Percentiles rank a stretch among this genome's conserved stretches.
These are phyloP conservation scores for Gossypium mustelinum DNA, from an alignment of 345 rosid genomes.

Conservation along the genomic window DNA sequence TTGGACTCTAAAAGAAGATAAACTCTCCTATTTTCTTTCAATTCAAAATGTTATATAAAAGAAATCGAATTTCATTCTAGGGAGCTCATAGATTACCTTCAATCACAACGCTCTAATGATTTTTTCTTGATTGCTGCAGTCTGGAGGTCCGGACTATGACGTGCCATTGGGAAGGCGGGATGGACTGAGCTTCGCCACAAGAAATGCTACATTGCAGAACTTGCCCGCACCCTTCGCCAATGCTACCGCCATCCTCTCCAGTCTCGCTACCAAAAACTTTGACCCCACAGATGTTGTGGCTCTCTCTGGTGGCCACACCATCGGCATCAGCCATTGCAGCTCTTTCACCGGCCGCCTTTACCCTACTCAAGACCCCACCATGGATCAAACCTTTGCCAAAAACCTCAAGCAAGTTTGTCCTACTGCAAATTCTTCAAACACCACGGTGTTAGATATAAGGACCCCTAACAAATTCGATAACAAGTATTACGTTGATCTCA, in stretches of 20 bases:
- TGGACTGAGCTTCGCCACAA: slow-evolving; percentile 47
- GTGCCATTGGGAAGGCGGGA: slow-evolving; percentile 78
- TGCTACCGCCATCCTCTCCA: slow-evolving; percentile 35
- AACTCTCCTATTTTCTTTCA: no score
- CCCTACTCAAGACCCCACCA: slow-evolving; percentile 68
- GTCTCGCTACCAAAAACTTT: slow-evolving; percentile 42
- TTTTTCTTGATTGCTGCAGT: slow-evolving; percentile 29
- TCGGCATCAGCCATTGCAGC: slow-evolving; percentile 60
- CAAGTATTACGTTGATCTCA: slow-evolving; percentile 69
- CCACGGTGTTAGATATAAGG: slow-evolving; percentile 53
- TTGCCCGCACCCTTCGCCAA: slow-evolving; percentile 50
- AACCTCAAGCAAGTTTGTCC: slow-evolving; percentile 57
- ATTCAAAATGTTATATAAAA: no score
- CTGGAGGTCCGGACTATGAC: slow-evolving; percentile 75
- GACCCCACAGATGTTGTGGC: slow-evolving; percentile 72
- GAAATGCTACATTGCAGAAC: slow-evolving; percentile 41
- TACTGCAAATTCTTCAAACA: slow-evolving; percentile 30
- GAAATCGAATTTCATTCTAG: no score
- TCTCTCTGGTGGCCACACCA: slow-evolving; percentile 90
- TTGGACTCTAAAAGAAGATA: no score
- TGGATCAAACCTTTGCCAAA: slow-evolving; percentile 65
- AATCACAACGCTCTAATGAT: no score
- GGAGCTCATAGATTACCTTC: no score
- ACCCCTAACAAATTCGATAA: slow-evolving; percentile 72
- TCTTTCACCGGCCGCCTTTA: slow-evolving; percentile 60